A percentile compares a stretch with the other conserved stretches of the same genome.
Conservation (phyloP, 345 rosid species). For the Euphorbia peplus region DNA sequence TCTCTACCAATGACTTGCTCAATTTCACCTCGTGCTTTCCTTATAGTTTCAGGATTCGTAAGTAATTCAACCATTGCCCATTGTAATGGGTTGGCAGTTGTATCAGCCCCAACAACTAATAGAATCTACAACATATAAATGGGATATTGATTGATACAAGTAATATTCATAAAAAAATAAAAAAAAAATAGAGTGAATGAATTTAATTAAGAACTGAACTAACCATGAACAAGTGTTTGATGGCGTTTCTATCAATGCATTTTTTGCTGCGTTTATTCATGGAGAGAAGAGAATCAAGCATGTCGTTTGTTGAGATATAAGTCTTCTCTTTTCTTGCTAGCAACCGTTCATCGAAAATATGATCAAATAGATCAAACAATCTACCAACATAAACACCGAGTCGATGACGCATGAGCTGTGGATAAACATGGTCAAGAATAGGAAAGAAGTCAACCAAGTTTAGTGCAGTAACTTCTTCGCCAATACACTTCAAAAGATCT, state of each 20-base stretch:
- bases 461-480: too few species aligned
- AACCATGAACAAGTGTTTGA: too few species aligned
- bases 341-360: conserved; percentile 24
- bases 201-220: too few species aligned
- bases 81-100: too few species aligned
- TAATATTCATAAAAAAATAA: too few species aligned
- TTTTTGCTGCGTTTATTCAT: conserved; percentile 18
- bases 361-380: conserved; percentile 24
- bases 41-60: too few species aligned
- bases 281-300: conserved; percentile 37
- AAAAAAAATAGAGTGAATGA: too few species aligned
- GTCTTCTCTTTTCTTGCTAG: conserved; percentile 6
- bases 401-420: conserved; percentile 23
- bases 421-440: conserved; percentile 2
- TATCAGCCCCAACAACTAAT: too few species aligned
- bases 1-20: conserved; percentile 15
- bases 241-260: conserved; percentile 19
- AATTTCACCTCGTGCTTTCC: too few species aligned
- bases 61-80: conserved; percentile 48
- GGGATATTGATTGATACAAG: too few species aligned
- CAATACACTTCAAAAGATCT: too few species aligned
- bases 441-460: not conserved
- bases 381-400: conserved; percentile 18
- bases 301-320: conserved; percentile 19
- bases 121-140: too few species aligned